Evolutionary conservation across 108 stramenopile genomes (phyloP), one percentile per base, ranked within the genome.

Genomic region (Bacterosira constricta): DNA sequence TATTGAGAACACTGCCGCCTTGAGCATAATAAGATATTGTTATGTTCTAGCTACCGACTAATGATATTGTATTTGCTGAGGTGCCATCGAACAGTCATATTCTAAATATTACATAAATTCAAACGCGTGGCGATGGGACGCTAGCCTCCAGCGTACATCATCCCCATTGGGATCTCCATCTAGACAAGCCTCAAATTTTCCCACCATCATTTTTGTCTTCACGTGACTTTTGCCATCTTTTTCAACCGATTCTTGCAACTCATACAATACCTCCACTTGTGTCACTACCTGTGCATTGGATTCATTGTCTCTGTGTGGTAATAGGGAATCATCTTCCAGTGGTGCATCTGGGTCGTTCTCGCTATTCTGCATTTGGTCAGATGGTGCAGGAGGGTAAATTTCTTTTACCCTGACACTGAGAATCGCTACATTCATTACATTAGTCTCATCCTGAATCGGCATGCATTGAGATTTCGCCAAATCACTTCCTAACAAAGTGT

Each of bases 141-240:
- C 91, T 72, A 93, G 92, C 51, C 83, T 95, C 47, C 94, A 97
- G 61, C 82, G 79, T 51, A 90, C 90, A 13, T 82, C 77, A 39
- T 77, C 80, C 1, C 75, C 75, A 54, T 77, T 81, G 0, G 80
- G 80, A 45, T 77, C 57, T 23, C 63, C 63, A 11, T 63, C 41
- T 34, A 81, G 17, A 60, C 80, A 81, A 0, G 71, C 72, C 52
- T 81, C 80, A 34, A 81, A 81, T 13, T 39, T 73, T 9, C 52
- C 80, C 39, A 81, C 80, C 36, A 44, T 65, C 5, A 78, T 56
- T n/a, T 25, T 31, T 32, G 62, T 77, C 37, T 60, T 46, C 41
- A 25, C 59, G n/a, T 29, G 60, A 27, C 2, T 44, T 45, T 57
- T 11, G 6, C 32, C 27, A 13, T 37, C 51, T 1, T 51, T 45